Percentiles rank a stretch among this genome's conserved stretches.
phyloP scores from a whole-genome alignment of 345 rosid genomes.

The Arabidopsis arenosa region DNA sequence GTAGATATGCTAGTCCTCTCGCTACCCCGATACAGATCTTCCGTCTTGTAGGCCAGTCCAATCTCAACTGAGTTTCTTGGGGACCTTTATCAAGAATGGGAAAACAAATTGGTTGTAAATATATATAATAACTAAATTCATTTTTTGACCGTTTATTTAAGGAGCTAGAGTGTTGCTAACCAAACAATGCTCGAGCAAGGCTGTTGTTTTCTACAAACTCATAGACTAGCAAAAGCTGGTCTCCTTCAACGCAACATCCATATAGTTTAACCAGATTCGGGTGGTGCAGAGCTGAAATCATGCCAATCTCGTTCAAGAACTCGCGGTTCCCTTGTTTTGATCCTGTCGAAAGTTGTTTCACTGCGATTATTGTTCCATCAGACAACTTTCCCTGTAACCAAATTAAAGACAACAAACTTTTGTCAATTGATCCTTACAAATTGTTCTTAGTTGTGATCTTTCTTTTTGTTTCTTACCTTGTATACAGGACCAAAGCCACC shows the following conservation, averaged over 20 bases:
- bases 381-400: conserved; percentile 48
- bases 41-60: conserved; percentile 51
- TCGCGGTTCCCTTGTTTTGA: conserved; percentile 65
- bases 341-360: conserved; percentile 56
- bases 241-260: conserved; percentile 58
- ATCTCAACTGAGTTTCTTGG: conserved; percentile 39
- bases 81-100: conserved; percentile 35
- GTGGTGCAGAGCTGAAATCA: conserved; percentile 61
- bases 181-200: conserved; percentile 55
- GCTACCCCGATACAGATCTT: conserved; percentile 54
- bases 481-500: conserved; percentile 73
- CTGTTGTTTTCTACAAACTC: conserved; percentile 61
- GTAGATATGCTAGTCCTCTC: conserved; percentile 49
- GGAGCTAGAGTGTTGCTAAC: conserved; percentile 30
- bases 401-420: background rate
- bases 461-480: conserved; percentile 47
- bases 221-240: conserved; percentile 55
- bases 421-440: background rate
- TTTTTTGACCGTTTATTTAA: background rate
- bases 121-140: background rate
- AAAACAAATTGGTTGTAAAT: background rate
- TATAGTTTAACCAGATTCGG: conserved; percentile 55
- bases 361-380: conserved; percentile 59
- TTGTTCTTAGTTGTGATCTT: conserved; percentile 5
- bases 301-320: conserved; percentile 60